These are phyloP conservation scores for Penicillium lagena DNA, from an alignment of 495 filamentous ascomycete genomes.

Conservation along the genomic window DNA sequence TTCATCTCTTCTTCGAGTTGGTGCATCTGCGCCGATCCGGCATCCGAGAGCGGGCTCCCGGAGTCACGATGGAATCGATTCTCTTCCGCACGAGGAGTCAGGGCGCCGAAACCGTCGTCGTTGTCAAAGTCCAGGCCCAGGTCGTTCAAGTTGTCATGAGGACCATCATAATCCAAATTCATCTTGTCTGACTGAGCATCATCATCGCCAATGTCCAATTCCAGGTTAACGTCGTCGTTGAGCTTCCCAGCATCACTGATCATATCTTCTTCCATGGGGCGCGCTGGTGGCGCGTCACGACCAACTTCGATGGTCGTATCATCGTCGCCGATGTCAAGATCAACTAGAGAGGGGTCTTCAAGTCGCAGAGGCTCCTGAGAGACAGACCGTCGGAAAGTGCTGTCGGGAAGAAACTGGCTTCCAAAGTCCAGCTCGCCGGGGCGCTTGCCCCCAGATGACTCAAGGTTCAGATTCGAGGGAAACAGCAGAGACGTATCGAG, in stretches of 20 bases:
- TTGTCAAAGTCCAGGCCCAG: conserved; percentile 39
- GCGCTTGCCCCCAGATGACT: conserved; percentile 47
- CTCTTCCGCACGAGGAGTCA: conserved; percentile 46
- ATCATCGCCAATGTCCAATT: conserved; percentile 48
- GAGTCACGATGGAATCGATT: conserved; percentile 58
- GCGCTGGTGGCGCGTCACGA: conserved; percentile 65
- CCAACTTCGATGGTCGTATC: conserved; percentile 75
- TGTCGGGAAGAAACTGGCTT: conserved; percentile 66
- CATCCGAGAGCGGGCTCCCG: conserved; percentile 35
- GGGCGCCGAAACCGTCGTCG: conserved; percentile 33
- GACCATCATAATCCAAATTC: conserved; percentile 25
- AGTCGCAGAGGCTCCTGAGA: conserved; percentile 44
- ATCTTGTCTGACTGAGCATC: conserved; percentile 39
- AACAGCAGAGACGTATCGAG: conserved; percentile 71
- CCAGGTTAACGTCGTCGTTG: conserved; percentile 37
- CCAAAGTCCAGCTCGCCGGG: conserved; percentile 51
- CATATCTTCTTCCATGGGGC: conserved; percentile 63
- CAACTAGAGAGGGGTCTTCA: conserved; percentile 42
- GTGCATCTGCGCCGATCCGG: conserved; percentile 24
- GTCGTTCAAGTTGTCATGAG: conserved; percentile 24
- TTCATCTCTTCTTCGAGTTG: conserved; percentile 58
- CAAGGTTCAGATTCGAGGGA: conserved; percentile 55
- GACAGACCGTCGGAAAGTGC: conserved; percentile 42
- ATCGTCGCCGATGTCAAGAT: conserved; percentile 47
- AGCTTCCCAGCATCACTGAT: conserved; percentile 58